A percentile compares a stretch with the other conserved stretches of the same genome.
These are phyloP conservation scores for Meyerozyma smithsonii DNA, from an alignment of 1,139 yeast genomes.

Conservation along the genomic window DNA sequence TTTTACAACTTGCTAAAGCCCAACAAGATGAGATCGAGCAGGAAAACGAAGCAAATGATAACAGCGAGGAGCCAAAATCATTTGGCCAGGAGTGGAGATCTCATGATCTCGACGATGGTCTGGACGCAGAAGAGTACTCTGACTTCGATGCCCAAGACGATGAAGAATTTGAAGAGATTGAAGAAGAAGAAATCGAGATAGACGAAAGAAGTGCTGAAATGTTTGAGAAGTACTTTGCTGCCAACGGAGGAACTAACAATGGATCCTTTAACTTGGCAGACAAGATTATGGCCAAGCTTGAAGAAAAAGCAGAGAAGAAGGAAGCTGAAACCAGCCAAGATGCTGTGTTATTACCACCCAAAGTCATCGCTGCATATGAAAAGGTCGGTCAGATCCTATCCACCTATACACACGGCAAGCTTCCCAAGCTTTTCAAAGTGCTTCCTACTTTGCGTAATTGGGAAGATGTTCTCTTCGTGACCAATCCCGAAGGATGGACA, in stretches of 20 bases:
- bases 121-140: constrained; percentile 44
- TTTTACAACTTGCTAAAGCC: constrained; percentile 80
- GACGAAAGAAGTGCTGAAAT: constrained; percentile 46
- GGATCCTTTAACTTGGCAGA: constrained; percentile 76
- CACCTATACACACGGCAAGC: constrained; percentile 92
- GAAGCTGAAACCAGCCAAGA: constrained; percentile 25
- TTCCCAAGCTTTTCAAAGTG: constrained; percentile 92
- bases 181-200: constrained; percentile 56
- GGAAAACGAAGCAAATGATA: constrained; percentile 42
- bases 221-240: constrained; percentile 58
- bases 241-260: constrained; percentile 21
- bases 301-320: constrained; percentile 55
- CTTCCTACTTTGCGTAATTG: constrained; percentile 89
- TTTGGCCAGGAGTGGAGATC: constrained; percentile 8
- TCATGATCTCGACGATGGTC: constrained; percentile 15
- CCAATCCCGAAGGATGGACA: constrained; percentile 91
- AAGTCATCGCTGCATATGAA: constrained; percentile 90
- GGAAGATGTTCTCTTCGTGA: constrained; percentile 91
- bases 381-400: constrained; percentile 84
- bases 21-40: constrained; percentile 84
- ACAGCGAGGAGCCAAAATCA: constrained; percentile 19
- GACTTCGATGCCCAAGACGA: constrained; percentile 42
- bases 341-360: constrained; percentile 83
- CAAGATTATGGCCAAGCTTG: constrained; percentile 83
- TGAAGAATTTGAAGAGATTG: constrained; percentile 27